phyloP scores from a whole-genome alignment of 2,329 filamentous ascomycete species.

The Arthrobotrys sphaeroides region DNA sequence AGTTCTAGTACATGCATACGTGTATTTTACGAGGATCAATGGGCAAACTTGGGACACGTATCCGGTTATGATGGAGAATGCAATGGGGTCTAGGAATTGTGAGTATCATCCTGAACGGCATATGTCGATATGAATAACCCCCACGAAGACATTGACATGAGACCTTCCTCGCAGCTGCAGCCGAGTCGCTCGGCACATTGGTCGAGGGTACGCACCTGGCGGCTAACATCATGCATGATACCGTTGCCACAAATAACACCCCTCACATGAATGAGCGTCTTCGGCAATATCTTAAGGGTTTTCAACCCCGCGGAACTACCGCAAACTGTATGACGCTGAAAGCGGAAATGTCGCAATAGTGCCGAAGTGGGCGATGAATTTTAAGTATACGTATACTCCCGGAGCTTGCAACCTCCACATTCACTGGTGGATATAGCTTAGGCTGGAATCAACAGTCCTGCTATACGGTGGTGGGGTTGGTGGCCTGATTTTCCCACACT shows the following conservation, averaged over 20 bases:
- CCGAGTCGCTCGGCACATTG: constrained; percentile 24
- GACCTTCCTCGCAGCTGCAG: neutral
- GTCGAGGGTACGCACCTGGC: constrained; percentile 29
- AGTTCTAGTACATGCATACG: no score
- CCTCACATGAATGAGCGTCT: constrained; percentile 32
- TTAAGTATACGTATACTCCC: constrained; percentile 24
- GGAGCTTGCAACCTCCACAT: constrained; percentile 11
- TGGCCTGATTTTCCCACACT: constrained; percentile 7
- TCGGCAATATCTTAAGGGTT: constrained; percentile 8
- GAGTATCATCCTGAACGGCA: neutral
- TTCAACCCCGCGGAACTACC: constrained; percentile 18
- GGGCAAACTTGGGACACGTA: constrained; percentile 37
- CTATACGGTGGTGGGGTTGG: constrained; percentile 29
- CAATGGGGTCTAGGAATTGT: constrained; percentile 43
- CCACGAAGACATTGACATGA: neutral
- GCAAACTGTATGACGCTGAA: constrained; percentile 24
- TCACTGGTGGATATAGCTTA: constrained; percentile 33
- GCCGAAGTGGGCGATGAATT: neutral
- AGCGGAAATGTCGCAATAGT: constrained; percentile 30
- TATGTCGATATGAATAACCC: neutral
- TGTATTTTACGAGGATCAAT: constrained; percentile 35
- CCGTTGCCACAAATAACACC: constrained; percentile 29
- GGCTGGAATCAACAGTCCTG: constrained; percentile 5
- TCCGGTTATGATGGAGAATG: constrained; percentile 15
- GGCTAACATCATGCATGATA: constrained; percentile 32